These are phyloP conservation scores for Oemleria cerasiformis DNA, from an alignment of 306 rosid species.

Conservation along the genomic window DNA sequence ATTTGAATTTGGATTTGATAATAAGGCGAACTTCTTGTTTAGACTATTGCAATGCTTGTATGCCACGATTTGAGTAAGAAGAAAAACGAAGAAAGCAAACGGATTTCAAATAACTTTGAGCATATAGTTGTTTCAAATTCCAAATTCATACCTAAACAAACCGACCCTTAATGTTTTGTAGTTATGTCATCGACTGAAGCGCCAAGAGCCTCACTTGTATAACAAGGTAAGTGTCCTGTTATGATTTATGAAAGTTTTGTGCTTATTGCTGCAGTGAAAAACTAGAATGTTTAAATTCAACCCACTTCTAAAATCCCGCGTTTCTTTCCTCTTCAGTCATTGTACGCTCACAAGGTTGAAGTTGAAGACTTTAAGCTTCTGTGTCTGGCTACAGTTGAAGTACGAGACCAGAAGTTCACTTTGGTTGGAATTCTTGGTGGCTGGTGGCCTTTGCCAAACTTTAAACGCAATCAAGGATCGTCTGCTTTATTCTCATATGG, in stretches of 20 bases:
- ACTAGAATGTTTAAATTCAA: not conserved
- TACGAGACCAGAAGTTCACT: conserved; percentile 43
- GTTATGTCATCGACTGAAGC: conserved; percentile 44
- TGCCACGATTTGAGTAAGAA: too few species aligned
- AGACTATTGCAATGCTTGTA: too few species aligned
- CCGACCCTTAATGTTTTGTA: conserved; percentile 35
- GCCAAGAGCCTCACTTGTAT: conserved; percentile 31
- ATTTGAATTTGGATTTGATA: too few species aligned
- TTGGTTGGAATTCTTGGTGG: conserved; percentile 74
- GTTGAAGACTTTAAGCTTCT: conserved; percentile 66
- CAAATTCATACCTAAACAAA: too few species aligned
- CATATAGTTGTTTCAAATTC: too few species aligned
- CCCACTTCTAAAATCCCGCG: conserved; percentile 16
- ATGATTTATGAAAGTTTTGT: conserved; percentile 3
- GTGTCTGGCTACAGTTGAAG: conserved; percentile 62
- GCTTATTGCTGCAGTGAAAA: not conserved
- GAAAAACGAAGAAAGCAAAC: too few species aligned
- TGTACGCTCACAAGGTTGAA: conserved; percentile 71
- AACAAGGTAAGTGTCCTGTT: conserved; percentile 41
- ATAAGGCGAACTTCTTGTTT: too few species aligned
- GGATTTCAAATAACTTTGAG: too few species aligned
- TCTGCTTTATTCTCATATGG: conserved; percentile 27
- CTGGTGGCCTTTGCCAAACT: conserved; percentile 64
- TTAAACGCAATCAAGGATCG: conserved; percentile 18
- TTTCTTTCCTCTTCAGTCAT: conserved; percentile 44